Evolutionary conservation across 345 rosid genomes (phyloP).

Genomic region (Linum tenue): DNA sequence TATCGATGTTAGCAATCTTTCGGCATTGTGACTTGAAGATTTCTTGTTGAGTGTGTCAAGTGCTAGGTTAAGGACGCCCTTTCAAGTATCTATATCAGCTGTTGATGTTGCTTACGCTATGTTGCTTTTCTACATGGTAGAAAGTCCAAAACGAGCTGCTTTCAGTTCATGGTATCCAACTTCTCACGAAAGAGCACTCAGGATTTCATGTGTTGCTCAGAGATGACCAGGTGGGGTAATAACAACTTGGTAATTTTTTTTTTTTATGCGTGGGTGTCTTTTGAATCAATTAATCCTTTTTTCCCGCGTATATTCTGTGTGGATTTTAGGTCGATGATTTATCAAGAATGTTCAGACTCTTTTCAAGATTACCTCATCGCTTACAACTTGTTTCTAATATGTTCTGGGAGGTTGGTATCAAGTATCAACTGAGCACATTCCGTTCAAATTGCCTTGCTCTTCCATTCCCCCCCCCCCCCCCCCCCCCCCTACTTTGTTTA

Average conservation of each 20-base stretch:
- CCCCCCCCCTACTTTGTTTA: too few species aligned
- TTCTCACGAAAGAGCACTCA: slow-evolving; percentile 74
- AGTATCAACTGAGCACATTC: too few species aligned
- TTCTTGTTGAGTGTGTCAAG: background rate
- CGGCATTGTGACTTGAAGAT: background rate
- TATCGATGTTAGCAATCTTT: background rate
- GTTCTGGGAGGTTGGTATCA: slow-evolving; percentile 68
- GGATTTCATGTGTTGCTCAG: slow-evolving; percentile 82
- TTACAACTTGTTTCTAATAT: slow-evolving; percentile 74
- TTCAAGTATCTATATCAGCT: too few species aligned
- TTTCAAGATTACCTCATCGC: slow-evolving; percentile 53
- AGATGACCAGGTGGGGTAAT: slow-evolving; percentile 63
- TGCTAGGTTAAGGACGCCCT: background rate
- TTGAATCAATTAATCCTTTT: too few species aligned
- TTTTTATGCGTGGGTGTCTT: background rate
- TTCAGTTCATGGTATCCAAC: slow-evolving; percentile 26
- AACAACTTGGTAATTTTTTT: background rate
- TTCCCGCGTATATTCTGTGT: background rate
- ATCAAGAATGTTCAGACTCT: slow-evolving; percentile 92
- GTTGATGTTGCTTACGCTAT: too few species aligned
- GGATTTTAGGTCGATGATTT: slow-evolving; percentile 67
- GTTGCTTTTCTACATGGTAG: slow-evolving; percentile 24
- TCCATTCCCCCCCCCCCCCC: too few species aligned
- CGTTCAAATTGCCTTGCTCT: too few species aligned
- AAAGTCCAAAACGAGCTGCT: slow-evolving; percentile 78